Evolutionary conservation across 2,329 filamentous ascomycete genomes (phyloP), one percentile per base, ranked within the genome.

Genomic region (Cucurbitaria berberidis): DNA sequence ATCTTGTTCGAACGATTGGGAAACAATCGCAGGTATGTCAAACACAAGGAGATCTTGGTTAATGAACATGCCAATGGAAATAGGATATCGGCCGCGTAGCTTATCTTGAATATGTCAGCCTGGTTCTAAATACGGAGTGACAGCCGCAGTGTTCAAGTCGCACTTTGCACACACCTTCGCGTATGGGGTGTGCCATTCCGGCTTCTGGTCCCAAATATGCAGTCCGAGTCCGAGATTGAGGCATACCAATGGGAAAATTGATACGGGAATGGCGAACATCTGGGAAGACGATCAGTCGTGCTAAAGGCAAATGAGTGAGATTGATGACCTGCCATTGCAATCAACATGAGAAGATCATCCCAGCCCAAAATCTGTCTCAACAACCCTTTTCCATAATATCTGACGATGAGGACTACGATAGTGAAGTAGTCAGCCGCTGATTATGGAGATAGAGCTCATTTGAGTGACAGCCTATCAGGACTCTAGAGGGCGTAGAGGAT

Each of bases 21-120:
- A 32, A 71, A 72, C 2, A 71, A 56, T 10, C 62, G 61, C 2
- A 72, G 45, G 45, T 72, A 72, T 5, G 68, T 71, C 8, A 71
- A 26, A 42, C 63, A 68, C 29, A 71, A 41, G 5, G 67, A 70
- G 5, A 67, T 59, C 38, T 72, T 72, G n/a, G 66, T 69, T 5
- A 68, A 26, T 2, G 58, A 59, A 27, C 61, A 64, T 10, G 62
- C 55, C 9, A 62, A 39, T 22, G 64, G 65, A 21, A 70, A 68
- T 2, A 66, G 40, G 8, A 70, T 59, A 18, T 68, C 61, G 15
- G 64, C 49, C 18, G 58, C 51, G 42, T 62, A 67, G 9, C 48
- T 60, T 36, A 68, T 59, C 66, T 68, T 24, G 4, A 22, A 7
- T 15, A 29, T 24, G 22, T 54, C 18, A 50, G 43, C 30, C 10